Evolutionary conservation across 257 asterid species (phyloP).

Genomic region (Lithospermum erythrorhizon): DNA sequence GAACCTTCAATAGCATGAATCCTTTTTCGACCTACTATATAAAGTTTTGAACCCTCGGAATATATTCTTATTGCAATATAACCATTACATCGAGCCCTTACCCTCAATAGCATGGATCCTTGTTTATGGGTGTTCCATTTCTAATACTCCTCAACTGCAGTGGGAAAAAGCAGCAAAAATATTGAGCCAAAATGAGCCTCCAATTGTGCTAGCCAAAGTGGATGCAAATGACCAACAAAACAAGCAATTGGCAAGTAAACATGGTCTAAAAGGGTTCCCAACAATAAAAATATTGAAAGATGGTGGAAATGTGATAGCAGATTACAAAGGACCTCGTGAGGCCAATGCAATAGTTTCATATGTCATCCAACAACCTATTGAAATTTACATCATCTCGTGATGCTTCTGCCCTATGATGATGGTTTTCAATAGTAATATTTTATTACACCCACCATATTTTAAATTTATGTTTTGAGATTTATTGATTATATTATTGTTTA

Average conservation of each 20-base stretch:
- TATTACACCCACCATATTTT: neutral
- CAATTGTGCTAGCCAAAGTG: slow-evolving; percentile 60
- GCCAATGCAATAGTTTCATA: slow-evolving; percentile 71
- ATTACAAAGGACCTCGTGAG: slow-evolving; percentile 85
- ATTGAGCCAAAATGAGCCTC: slow-evolving; percentile 61
- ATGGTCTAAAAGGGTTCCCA: slow-evolving; percentile 62
- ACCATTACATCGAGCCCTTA: too few species aligned
- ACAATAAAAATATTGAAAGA: slow-evolving; percentile 64
- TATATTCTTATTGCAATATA: too few species aligned
- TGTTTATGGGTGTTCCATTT: too few species aligned
- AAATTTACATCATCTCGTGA: slow-evolving; percentile 60
- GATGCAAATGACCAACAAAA: slow-evolving; percentile 61
- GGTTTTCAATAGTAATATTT: slow-evolving; percentile 51
- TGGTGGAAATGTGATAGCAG: slow-evolving; percentile 72
- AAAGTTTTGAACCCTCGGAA: too few species aligned
- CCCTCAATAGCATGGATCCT: too few species aligned
- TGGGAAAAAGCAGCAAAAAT: slow-evolving; percentile 80
- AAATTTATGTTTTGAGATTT: neutral
- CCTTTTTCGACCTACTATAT: too few species aligned
- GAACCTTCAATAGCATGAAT: too few species aligned
- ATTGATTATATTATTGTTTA: too few species aligned
- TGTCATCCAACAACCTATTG: slow-evolving; percentile 54
- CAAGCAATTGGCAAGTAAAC: slow-evolving; percentile 46
- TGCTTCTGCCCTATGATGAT: slow-evolving; percentile 34
- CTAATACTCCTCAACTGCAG: slow-evolving; percentile 26